phyloP scores from a whole-genome alignment of 495 filamentous ascomycete genomes.

The Penicillium manginii region DNA sequence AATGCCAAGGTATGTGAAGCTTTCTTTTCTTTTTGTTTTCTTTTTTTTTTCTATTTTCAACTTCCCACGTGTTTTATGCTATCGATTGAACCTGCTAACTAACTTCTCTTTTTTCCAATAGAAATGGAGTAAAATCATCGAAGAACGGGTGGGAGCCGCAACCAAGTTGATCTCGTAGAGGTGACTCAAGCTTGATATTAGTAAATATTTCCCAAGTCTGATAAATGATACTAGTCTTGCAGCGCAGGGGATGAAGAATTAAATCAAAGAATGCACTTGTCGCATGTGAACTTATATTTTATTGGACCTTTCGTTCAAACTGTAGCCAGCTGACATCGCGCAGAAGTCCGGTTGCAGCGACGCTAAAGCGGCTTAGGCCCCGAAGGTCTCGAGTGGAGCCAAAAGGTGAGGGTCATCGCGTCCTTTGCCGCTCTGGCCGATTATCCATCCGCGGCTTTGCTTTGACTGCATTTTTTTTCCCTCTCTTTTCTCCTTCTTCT shows the following conservation, averaged over 20 bases:
- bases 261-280: slow-evolving; percentile 2
- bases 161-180: slow-evolving; percentile 39
- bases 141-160: slow-evolving; percentile 42
- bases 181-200: not conserved
- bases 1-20: slow-evolving; percentile 45
- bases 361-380: not conserved
- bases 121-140: slow-evolving; percentile 52
- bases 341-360: slow-evolving; percentile 11
- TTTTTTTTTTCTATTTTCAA: not conserved
- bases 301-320: not conserved
- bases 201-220: too few species aligned
- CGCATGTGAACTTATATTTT: not conserved
- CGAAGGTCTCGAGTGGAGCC: not conserved
- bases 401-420: not conserved
- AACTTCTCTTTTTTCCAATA: slow-evolving; percentile 13
- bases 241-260: not conserved
- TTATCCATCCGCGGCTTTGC: slow-evolving; percentile 8
- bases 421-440: slow-evolving; percentile 6
- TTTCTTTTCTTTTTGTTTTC: not conserved
- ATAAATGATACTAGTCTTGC: not conserved
- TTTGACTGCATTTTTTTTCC: slow-evolving; percentile 8
- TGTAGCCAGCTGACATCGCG: slow-evolving; percentile 5
- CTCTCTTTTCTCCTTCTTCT: slow-evolving; percentile 10
- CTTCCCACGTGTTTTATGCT: too few species aligned
- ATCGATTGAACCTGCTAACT: slow-evolving; percentile 5